Percentiles rank a stretch among this genome's conserved stretches.
Conservation (phyloP, 352 stramenopile species). For the Bremia lactucae region DNA sequence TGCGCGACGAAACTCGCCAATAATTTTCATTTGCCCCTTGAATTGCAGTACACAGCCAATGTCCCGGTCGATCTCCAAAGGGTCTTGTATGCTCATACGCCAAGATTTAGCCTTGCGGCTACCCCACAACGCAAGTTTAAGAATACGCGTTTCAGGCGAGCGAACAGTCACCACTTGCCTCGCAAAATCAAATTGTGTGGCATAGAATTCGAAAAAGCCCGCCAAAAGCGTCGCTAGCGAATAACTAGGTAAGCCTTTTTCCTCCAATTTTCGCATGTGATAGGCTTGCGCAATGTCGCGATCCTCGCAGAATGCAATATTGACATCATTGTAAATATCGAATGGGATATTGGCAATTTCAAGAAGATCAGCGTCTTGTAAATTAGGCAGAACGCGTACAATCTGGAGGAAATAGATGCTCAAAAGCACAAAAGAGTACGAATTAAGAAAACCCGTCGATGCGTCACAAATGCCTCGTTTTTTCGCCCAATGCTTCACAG, state of each 20-base stretch:
- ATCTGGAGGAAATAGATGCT: conserved; percentile 94
- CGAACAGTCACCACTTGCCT: conserved; percentile 90
- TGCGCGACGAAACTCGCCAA: conserved; percentile 52
- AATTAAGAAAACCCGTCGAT: conserved; percentile 91
- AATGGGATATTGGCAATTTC: conserved; percentile 21
- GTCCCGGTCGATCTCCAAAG: conserved; percentile 67
- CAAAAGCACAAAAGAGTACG: conserved; percentile 97
- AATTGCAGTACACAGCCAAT: conserved; percentile 70
- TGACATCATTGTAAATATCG: conserved; percentile 36
- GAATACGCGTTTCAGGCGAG: conserved; percentile 19
- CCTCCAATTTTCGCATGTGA: conserved; percentile 14
- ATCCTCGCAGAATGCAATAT: conserved; percentile 68
- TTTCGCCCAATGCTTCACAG: conserved; percentile 98
- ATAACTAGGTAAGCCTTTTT: not conserved
- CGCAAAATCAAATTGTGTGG: conserved; percentile 93
- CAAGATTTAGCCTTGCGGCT: conserved; percentile 46
- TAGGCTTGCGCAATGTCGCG: conserved; percentile 27
- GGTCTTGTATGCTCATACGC: conserved; percentile 82
- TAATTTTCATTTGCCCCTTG: conserved; percentile 48
- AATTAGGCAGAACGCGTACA: conserved; percentile 88
- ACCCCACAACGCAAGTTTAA: conserved; percentile 40
- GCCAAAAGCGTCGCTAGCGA: conserved; percentile 80
- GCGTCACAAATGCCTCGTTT: conserved; percentile 93
- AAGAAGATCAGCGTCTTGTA: conserved; percentile 79
- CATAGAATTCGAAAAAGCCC: conserved; percentile 96